Evolutionary conservation across 2,329 filamentous ascomycete genomes (phyloP).

Genomic region (Aspergillus sp.): DNA sequence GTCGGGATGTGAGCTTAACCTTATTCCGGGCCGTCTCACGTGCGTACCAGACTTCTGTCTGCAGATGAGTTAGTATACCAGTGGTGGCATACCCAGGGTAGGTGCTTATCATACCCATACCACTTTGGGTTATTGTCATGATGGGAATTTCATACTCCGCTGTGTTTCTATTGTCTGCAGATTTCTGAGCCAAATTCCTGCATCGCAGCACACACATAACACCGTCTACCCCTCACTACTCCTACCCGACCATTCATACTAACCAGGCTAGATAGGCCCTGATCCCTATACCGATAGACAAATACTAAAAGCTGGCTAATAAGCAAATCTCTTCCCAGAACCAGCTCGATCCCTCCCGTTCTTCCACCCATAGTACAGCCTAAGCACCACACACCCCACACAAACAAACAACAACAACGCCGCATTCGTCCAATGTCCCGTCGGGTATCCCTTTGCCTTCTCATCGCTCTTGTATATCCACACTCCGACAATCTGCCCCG

Average conservation of each 20-base stretch:
- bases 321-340: constrained; percentile 25
- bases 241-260: background rate
- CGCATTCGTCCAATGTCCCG: constrained; percentile 67
- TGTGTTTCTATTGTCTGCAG: background rate
- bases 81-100: no score
- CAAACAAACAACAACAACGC: constrained; percentile 59
- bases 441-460: constrained; percentile 61
- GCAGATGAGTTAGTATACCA: no score
- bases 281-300: no score
- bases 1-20: constrained; percentile 20
- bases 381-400: constrained; percentile 53
- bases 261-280: no score
- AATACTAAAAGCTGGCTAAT: no score
- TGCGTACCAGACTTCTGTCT: constrained; percentile 13
- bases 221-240: no score
- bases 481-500: constrained; percentile 69
- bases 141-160: background rate
- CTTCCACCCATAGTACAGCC: constrained; percentile 55
- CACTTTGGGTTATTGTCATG: no score
- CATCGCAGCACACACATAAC: no score
- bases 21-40: constrained; percentile 18
- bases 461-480: constrained; percentile 71
- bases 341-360: constrained; percentile 36
- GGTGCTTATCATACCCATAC: no score
- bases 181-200: no score